Conservation (phyloP, 2,329 filamentous ascomycete species). For the Xylariaceae sp. region DNA sequence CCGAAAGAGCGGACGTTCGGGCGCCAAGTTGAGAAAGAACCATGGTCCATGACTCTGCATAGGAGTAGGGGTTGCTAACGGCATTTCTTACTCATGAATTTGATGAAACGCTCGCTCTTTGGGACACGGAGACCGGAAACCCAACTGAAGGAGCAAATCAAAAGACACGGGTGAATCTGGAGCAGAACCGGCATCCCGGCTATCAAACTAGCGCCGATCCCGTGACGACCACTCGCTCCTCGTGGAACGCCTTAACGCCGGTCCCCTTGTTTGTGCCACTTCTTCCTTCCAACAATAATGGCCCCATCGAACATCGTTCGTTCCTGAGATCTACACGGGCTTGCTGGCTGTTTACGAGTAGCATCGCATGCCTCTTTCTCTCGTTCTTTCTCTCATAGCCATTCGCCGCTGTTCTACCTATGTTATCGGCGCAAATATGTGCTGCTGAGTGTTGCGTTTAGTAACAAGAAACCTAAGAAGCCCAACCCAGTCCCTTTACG, state of each 20-base stretch:
- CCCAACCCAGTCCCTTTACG: not conserved
- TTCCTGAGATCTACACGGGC: not conserved
- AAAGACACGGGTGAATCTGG: not conserved
- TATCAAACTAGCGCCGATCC: not conserved
- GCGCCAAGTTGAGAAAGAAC: no score
- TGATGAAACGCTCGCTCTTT: no score
- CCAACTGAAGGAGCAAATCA: not conserved
- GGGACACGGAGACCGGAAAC: no score
- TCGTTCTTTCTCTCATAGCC: not conserved
- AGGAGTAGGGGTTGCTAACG: no score
- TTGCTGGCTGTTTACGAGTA: not conserved
- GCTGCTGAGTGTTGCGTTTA: no score
- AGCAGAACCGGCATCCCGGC: not conserved
- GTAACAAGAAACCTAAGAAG: not conserved
- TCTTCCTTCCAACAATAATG: not conserved
- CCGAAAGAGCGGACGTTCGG: no score
- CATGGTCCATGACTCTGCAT: no score
- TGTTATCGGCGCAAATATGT: no score
- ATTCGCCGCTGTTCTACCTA: no score
- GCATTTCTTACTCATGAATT: no score
- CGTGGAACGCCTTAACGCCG: no score
- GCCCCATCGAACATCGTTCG: not conserved
- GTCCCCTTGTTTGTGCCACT: not conserved
- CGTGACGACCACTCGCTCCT: not conserved
- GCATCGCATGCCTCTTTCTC: not conserved